Evolutionary conservation across 176 grass and related monocot genomes (phyloP).

Genomic region (Aegilops bicornis): DNA sequence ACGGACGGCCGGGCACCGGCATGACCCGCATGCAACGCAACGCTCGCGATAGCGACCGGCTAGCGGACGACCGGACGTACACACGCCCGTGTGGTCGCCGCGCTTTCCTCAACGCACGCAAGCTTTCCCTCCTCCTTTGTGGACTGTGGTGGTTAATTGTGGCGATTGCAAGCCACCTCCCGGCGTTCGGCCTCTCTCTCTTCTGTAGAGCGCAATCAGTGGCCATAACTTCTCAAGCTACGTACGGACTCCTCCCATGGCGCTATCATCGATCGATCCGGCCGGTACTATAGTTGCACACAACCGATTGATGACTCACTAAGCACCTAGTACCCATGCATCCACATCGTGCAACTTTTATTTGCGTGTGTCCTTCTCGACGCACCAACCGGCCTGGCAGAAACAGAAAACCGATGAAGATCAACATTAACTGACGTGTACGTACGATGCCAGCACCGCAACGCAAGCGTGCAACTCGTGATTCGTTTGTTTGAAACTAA

Average conservation of each 20-base stretch:
- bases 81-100: not conserved
- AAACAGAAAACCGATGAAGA: too few relatives aligned
- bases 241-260: not conserved
- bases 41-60: conserved; percentile 7
- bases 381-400: not conserved
- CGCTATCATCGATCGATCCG: not conserved
- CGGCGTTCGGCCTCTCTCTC: not conserved
- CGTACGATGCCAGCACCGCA: too few relatives aligned
- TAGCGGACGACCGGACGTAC: not conserved
- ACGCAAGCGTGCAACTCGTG: too few relatives aligned
- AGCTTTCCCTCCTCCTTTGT: not conserved
- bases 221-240: too few relatives aligned
- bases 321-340: too few relatives aligned
- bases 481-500: too few relatives aligned
- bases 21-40: not conserved
- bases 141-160: too few relatives aligned
- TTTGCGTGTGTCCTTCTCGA: not conserved
- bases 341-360: not conserved
- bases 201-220: too few relatives aligned
- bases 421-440: too few relatives aligned
- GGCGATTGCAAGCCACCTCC: conserved; percentile 2
- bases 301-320: not conserved
- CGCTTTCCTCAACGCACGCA: conserved; percentile 45
- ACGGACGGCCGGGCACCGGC: not conserved
- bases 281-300: not conserved